Evolutionary conservation across 768 basidiomycete species (phyloP).

Genomic region (Cystofilobasidium macerans): DNA sequence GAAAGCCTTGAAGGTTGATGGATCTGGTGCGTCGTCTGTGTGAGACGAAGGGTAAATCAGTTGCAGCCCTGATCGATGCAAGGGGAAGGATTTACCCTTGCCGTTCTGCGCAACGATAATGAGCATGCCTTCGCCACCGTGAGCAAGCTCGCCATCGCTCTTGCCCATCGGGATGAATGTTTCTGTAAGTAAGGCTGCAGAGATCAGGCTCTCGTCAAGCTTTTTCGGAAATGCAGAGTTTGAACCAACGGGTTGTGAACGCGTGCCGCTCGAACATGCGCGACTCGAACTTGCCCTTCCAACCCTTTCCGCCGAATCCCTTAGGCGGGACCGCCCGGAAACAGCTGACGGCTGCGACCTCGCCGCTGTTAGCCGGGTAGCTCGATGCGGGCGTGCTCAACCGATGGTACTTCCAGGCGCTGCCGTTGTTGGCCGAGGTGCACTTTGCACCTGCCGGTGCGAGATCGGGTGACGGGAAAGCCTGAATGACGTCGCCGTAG

Average conservation of each 20-base stretch:
- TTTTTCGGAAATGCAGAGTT: too few species aligned
- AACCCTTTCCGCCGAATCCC: constrained; percentile 38
- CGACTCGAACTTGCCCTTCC: constrained; percentile 43
- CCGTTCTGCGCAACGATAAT: constrained; percentile 80
- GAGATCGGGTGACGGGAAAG: constrained; percentile 56
- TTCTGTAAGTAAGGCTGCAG: too few species aligned
- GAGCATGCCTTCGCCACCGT: constrained; percentile 48
- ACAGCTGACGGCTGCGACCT: constrained; percentile 63
- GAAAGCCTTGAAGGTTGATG: constrained; percentile 67
- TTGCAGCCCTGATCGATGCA: background rate
- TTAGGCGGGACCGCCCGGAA: constrained; percentile 65
- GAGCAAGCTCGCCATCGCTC: constrained; percentile 39
- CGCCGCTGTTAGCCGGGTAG: constrained; percentile 52
- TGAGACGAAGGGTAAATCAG: constrained; percentile 46
- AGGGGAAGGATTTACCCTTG: constrained; percentile 19
- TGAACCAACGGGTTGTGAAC: constrained; percentile 61
- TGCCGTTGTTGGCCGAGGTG: constrained; percentile 76
- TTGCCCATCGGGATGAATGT: constrained; percentile 84
- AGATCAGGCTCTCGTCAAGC: too few species aligned
- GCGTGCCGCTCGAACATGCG: constrained; percentile 78
- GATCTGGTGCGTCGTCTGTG: constrained; percentile 61
- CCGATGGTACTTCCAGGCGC: constrained; percentile 87
- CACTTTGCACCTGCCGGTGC: constrained; percentile 59
- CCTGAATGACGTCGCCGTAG: constrained; percentile 86
- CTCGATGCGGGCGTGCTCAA: constrained; percentile 44